These are phyloP conservation scores for Calocybe cyanea DNA, from an alignment of 768 basidiomycete species.

Conservation along the genomic window DNA sequence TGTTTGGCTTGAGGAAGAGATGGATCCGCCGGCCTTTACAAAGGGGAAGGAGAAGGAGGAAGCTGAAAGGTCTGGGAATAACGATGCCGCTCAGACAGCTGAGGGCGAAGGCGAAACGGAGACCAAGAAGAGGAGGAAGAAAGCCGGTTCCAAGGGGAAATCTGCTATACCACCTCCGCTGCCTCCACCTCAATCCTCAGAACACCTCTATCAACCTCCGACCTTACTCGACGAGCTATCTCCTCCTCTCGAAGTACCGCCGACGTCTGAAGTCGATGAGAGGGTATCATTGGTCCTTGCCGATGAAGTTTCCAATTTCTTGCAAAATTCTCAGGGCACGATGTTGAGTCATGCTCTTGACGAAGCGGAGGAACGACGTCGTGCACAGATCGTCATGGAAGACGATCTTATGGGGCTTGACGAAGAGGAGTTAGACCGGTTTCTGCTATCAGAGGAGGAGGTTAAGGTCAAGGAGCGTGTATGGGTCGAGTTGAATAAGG, in stretches of 20 bases:
- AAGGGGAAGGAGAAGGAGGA: constrained; percentile 72
- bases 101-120: constrained; percentile 22
- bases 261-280: constrained; percentile 47
- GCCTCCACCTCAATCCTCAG: constrained; percentile 21
- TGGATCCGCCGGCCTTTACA: constrained; percentile 87
- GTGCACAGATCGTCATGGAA: constrained; percentile 45
- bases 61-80: constrained; percentile 40
- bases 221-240: constrained; percentile 31
- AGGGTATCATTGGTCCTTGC: constrained; percentile 59
- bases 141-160: constrained; percentile 25
- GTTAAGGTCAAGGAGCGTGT: constrained; percentile 84
- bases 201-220: constrained; percentile 46
- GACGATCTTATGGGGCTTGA: constrained; percentile 78
- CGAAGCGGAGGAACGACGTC: constrained; percentile 61
- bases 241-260: constrained; percentile 21
- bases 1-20: constrained; percentile 88
- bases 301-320: constrained; percentile 65
- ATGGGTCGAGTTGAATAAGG: constrained; percentile 91
- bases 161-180: constrained; percentile 26
- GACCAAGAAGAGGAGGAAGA: constrained; percentile 28
- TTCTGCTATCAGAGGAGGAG: constrained; percentile 76
- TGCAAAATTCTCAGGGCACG: constrained; percentile 60
- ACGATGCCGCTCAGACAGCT: constrained; percentile 27
- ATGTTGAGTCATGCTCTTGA: constrained; percentile 59
- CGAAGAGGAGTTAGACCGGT: constrained; percentile 83